Evolutionary conservation across 2,329 filamentous ascomycete species (phyloP).

Genomic region (Fusarium sp.): DNA sequence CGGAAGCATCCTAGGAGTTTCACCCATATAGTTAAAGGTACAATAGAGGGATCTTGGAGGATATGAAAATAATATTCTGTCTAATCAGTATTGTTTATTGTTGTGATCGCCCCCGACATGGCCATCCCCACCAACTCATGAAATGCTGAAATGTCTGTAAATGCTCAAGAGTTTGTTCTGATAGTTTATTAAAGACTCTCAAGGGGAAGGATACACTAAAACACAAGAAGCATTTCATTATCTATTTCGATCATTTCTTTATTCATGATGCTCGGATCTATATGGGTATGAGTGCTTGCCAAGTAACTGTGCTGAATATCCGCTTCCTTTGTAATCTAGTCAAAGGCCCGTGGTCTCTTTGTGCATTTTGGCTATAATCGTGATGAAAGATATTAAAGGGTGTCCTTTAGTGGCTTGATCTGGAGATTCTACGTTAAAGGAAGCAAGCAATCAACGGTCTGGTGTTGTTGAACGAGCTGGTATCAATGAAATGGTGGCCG

Average conservation of each 20-base stretch:
- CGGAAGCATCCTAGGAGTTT: neutral
- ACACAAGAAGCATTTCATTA: neutral
- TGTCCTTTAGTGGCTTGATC: neutral
- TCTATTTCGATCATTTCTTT: neutral
- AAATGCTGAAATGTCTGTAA: neutral
- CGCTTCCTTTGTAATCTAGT: neutral
- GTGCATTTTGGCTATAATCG: neutral
- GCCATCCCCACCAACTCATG: neutral
- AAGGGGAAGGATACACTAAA: neutral
- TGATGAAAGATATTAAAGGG: neutral
- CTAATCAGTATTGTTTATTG: neutral
- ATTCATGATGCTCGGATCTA: neutral
- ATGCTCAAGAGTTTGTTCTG: neutral
- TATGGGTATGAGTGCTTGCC: neutral
- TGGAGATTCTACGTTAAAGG: neutral
- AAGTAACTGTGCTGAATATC: neutral
- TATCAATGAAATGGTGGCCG: neutral
- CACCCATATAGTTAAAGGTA: neutral
- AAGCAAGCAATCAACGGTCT: neutral
- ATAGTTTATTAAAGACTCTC: neutral
- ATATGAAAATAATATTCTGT: neutral
- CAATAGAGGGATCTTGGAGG: neutral
- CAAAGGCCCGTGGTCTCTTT: neutral
- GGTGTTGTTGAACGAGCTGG: neutral
- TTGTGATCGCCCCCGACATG: neutral